Evolutionary conservation across 169 alveolate species (phyloP), one percentile per base, ranked within the genome.

Genomic region (Fabrea salina): DNA sequence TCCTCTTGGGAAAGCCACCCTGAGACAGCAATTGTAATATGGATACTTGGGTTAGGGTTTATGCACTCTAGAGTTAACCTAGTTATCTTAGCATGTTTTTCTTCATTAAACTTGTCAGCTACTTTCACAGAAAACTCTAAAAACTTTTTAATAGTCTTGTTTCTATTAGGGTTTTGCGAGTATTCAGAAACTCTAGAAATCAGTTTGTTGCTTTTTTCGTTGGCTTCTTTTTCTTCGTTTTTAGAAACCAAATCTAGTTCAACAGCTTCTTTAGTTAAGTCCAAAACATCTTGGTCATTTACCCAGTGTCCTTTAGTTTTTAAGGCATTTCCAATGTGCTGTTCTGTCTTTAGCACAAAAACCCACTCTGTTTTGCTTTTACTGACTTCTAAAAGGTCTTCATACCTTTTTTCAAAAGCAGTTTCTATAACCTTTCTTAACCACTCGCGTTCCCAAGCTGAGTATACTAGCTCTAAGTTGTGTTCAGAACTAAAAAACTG

Each of bases 1-100:
- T 43, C 79, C 11, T 27, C 47, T 44, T 43, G 47, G 4, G 67
- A 47, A 47, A 70, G 79, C 79, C 79, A 70, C 3, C 79, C 79
- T 19, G 79, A 47, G 19, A 70, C 35, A 4, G 49, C 79, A 6
- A 70, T 70, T 8, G 75, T 64, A 5, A 33, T 64, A 19, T 19
- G 27, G 6, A 64, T 11, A 5, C 32, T 5, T n/a, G 75, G 54
- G 0, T 19, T 19, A 37, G 5, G 8, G 16, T 35, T 64, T 35
- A 64, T 64, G 16, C 27, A 16, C 41, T 64, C 75, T 3, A 64
- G 27, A 11, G 11, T 33, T 11, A 30, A 51, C 19, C 19, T 1
- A 33, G 27, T 22, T 51, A 51, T 22, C 5, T 33, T 51, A 1
- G 19, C 8, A 51, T 5, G 5, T 5, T 7, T 51, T 51, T 51